phyloP scores from a whole-genome alignment of 257 asterid species.

The Petunia secreta region DNA sequence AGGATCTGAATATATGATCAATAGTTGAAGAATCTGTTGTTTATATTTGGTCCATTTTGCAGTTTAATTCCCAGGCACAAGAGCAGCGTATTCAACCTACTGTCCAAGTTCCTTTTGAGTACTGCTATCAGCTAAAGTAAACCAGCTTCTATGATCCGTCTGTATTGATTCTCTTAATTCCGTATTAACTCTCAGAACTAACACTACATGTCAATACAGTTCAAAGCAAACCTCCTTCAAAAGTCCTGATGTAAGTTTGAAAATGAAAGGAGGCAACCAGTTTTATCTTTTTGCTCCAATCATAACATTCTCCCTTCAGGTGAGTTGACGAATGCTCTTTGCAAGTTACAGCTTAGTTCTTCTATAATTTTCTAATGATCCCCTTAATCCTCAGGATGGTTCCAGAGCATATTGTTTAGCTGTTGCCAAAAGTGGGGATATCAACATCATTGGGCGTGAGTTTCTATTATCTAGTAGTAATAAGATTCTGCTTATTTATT shows the following conservation, averaged over 20 bases:
- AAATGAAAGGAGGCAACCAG: constrained; percentile 73
- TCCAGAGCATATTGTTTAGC: constrained; percentile 70
- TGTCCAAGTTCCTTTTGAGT: constrained; percentile 60
- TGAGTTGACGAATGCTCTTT: constrained; percentile 26
- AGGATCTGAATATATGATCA: background rate
- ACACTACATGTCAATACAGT: constrained; percentile 43
- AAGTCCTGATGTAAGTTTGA: constrained; percentile 66
- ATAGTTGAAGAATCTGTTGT: background rate
- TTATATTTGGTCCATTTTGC: constrained; percentile 33
- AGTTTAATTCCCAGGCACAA: constrained; percentile 61
- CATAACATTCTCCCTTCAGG: constrained; percentile 49
- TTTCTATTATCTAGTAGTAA: constrained; percentile 20
- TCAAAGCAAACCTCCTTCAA: constrained; percentile 45
- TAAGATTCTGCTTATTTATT: background rate
- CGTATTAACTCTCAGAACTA: background rate
- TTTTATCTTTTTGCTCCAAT: constrained; percentile 49
- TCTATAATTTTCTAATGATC: constrained; percentile 33
- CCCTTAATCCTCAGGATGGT: constrained; percentile 45
- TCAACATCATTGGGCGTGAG: constrained; percentile 97
- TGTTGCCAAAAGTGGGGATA: constrained; percentile 65
- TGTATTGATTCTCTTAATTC: background rate
- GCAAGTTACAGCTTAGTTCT: background rate
- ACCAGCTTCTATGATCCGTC: background rate
- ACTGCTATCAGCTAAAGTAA: constrained; percentile 73
- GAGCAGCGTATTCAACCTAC: constrained; percentile 53